These are phyloP conservation scores for Pythium pectinolyticum DNA, from an alignment of 352 stramenopile genomes.

Conservation along the genomic window DNA sequence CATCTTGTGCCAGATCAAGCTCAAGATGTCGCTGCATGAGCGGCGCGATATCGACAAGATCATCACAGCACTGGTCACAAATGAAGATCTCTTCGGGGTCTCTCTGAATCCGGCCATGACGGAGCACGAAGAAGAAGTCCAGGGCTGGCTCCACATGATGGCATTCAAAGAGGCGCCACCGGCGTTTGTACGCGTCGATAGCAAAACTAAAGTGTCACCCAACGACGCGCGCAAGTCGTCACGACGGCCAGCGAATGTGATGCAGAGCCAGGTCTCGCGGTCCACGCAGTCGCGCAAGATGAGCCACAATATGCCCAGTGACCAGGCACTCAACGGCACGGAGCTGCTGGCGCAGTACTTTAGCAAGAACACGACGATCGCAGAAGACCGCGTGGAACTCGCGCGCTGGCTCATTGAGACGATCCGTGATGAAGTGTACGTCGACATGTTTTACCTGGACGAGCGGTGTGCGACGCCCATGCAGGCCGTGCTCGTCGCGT, in stretches of 20 bases:
- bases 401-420: slow-evolving; percentile 52
- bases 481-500: slow-evolving; percentile 56
- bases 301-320: slow-evolving; percentile 28
- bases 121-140: slow-evolving; percentile 67
- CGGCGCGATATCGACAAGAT: slow-evolving; percentile 67
- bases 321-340: slow-evolving; percentile 30
- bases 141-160: slow-evolving; percentile 77
- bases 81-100: slow-evolving; percentile 65
- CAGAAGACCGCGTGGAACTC: slow-evolving; percentile 35
- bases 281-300: slow-evolving; percentile 42
- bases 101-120: slow-evolving; percentile 50
- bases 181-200: slow-evolving; percentile 9
- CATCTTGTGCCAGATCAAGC: slow-evolving; percentile 69
- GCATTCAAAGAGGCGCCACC: slow-evolving; percentile 42
- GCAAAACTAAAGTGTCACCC: neutral
- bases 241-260: neutral
- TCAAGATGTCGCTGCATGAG: slow-evolving; percentile 54
- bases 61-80: slow-evolving; percentile 64
- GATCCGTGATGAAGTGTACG: slow-evolving; percentile 55
- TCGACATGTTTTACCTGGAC: slow-evolving; percentile 68
- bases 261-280: slow-evolving; percentile 31
- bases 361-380: slow-evolving; percentile 14
- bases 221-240: slow-evolving; percentile 10
- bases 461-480: slow-evolving; percentile 42
- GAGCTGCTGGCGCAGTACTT: slow-evolving; percentile 32